phyloP scores from a whole-genome alignment of 345 rosid species.

The Gossypium ekmanianum region DNA sequence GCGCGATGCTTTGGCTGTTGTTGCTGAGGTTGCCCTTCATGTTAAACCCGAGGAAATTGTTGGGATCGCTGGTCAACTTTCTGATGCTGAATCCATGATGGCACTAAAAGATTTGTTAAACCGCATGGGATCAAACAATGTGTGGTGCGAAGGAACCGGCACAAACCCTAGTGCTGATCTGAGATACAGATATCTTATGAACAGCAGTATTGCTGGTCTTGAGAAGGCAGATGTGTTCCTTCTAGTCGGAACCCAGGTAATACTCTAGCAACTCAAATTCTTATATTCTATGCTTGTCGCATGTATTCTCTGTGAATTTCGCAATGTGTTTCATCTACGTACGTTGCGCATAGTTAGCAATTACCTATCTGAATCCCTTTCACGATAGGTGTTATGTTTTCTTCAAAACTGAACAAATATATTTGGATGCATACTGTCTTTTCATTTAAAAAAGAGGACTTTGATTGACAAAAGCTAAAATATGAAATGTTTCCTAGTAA shows the following conservation, averaged over 20 bases:
- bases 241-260: slow-evolving; percentile 92
- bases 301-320: background rate
- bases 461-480: background rate
- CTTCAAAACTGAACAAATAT: background rate
- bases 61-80: slow-evolving; percentile 85
- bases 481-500: too few species aligned
- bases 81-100: slow-evolving; percentile 99
- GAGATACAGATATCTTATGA: slow-evolving; percentile 87
- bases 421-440: background rate
- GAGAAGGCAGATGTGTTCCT: slow-evolving; percentile 95
- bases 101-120: slow-evolving; percentile 88
- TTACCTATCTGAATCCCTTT: background rate
- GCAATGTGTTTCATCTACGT: background rate
- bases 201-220: slow-evolving; percentile 78
- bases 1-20: slow-evolving; percentile 92
- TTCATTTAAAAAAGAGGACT: background rate
- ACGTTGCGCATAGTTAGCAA: background rate
- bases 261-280: background rate
- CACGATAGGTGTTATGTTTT: background rate
- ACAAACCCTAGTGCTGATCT: slow-evolving; percentile 76
- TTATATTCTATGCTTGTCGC: background rate
- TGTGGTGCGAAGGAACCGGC: slow-evolving; percentile 93
- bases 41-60: slow-evolving; percentile 80
- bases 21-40: slow-evolving; percentile 74
- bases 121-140: slow-evolving; percentile 90